phyloP scores from a whole-genome alignment of 108 stramenopile genomes.

The Nannochloropsis salina region DNA sequence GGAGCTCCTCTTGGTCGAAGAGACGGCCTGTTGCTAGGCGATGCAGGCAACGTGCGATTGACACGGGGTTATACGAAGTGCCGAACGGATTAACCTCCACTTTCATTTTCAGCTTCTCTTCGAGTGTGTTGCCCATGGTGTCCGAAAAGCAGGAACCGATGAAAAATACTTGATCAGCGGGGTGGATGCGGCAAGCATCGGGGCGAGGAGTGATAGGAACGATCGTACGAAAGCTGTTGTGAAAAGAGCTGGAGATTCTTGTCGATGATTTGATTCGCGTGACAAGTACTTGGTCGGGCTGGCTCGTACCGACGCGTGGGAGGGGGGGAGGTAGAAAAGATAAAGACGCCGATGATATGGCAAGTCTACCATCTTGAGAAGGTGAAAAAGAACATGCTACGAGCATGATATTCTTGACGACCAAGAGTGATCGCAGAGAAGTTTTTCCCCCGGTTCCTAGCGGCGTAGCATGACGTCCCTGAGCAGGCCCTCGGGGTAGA shows the following conservation, averaged over 20 bases:
- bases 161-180: background rate
- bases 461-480: too few species aligned
- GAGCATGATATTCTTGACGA: too few species aligned
- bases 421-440: too few species aligned
- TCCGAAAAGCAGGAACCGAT: conserved; percentile 16
- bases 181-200: background rate
- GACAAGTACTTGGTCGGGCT: too few species aligned
- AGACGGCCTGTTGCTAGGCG: background rate
- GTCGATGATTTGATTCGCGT: too few species aligned
- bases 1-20: background rate
- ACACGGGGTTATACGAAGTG: background rate
- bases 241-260: background rate
- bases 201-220: background rate
- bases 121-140: background rate
- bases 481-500: too few species aligned
- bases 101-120: background rate
- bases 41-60: background rate
- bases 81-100: background rate
- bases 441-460: too few species aligned
- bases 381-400: too few species aligned
- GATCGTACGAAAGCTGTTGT: background rate
- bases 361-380: too few species aligned
- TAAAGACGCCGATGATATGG: too few species aligned
- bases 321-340: background rate
- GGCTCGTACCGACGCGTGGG: background rate